These are phyloP conservation scores for Hyaloscypha finlandica DNA, from an alignment of 495 filamentous ascomycete species.

Conservation along the genomic window DNA sequence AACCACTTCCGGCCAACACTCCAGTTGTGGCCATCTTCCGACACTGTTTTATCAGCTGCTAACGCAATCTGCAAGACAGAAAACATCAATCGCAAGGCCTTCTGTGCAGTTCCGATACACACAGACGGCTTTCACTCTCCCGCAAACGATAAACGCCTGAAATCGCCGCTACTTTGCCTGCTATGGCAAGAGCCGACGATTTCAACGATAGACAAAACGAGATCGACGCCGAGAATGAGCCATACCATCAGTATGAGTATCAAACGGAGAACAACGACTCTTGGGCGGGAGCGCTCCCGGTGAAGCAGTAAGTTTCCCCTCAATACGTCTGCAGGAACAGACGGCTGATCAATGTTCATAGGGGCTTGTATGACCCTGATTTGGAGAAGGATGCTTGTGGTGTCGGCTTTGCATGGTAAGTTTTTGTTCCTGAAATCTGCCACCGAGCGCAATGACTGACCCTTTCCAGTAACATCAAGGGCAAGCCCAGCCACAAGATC, in stretches of 20 bases:
- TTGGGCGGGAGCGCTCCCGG: constrained; percentile 92
- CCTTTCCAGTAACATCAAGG: constrained; percentile 84
- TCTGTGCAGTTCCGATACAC: constrained; percentile 5
- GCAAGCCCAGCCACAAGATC: constrained; percentile 96
- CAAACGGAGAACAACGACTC: constrained; percentile 85
- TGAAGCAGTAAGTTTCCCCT: constrained; percentile 71
- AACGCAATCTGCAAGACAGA: background rate
- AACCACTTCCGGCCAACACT: background rate
- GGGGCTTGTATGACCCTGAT: constrained; percentile 91
- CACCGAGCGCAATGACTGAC: constrained; percentile 14
- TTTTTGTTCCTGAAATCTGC: constrained; percentile 25
- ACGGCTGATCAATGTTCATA: constrained; percentile 26
- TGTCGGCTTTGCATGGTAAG: constrained; percentile 98
- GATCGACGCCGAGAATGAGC: constrained; percentile 51
- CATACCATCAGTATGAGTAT: constrained; percentile 73
- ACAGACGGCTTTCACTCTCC: background rate
- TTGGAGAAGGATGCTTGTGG: constrained; percentile 99
- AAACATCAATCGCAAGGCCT: background rate
- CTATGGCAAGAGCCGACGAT: constrained; percentile 57
- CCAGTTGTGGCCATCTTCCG: background rate
- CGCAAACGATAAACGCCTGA: constrained; percentile 7
- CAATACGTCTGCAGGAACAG: background rate
- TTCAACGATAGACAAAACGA: constrained; percentile 59
- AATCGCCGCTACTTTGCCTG: constrained; percentile 45
- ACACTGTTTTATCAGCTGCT: background rate